phyloP scores from a whole-genome alignment of 192 early-diverging fungal species.

The Coemansia interrupta region DNA sequence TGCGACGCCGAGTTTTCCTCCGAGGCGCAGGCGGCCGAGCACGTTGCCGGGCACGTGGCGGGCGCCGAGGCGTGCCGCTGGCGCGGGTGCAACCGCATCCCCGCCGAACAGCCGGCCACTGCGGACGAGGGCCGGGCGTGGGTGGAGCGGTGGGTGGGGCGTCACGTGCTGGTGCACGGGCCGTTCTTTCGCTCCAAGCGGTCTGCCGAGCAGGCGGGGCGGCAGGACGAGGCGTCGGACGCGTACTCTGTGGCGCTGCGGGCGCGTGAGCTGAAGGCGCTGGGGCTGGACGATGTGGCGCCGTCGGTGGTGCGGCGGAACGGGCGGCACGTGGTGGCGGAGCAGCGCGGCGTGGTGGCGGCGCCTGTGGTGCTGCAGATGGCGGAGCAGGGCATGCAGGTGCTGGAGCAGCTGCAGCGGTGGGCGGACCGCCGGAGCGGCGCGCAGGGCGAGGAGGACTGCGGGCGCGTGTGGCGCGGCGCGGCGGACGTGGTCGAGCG shows the following conservation, averaged over 20 bases:
- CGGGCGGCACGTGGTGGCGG: neutral
- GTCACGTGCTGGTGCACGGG: slow-evolving; percentile 36
- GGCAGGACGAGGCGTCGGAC: neutral
- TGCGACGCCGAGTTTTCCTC: slow-evolving; percentile 21
- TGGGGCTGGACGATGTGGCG: neutral
- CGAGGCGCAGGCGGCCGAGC: slow-evolving; percentile 32
- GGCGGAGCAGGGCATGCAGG: slow-evolving; percentile 34
- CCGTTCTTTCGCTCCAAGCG: too few relatives aligned
- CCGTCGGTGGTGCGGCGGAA: neutral
- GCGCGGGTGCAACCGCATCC: slow-evolving; percentile 42
- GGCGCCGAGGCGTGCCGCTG: slow-evolving; percentile 46
- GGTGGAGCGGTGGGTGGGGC: slow-evolving; percentile 24
- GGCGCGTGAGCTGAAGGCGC: neutral
- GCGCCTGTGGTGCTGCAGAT: slow-evolving; percentile 25
- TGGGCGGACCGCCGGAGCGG: slow-evolving; percentile 42
- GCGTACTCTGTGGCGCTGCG: neutral
- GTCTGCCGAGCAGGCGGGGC: too few relatives aligned
- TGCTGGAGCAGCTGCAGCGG: slow-evolving; percentile 46
- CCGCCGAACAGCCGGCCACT: neutral
- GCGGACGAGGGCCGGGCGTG: neutral
- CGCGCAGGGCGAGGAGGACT: slow-evolving; percentile 23
- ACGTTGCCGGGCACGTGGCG: slow-evolving; percentile 12
- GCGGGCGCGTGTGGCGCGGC: slow-evolving; percentile 29
- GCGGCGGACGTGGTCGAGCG: slow-evolving; percentile 43
- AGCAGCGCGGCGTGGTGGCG: slow-evolving; percentile 1